phyloP scores from a whole-genome alignment of 2,329 filamentous ascomycete species.

The Thielaviopsis musarum region DNA sequence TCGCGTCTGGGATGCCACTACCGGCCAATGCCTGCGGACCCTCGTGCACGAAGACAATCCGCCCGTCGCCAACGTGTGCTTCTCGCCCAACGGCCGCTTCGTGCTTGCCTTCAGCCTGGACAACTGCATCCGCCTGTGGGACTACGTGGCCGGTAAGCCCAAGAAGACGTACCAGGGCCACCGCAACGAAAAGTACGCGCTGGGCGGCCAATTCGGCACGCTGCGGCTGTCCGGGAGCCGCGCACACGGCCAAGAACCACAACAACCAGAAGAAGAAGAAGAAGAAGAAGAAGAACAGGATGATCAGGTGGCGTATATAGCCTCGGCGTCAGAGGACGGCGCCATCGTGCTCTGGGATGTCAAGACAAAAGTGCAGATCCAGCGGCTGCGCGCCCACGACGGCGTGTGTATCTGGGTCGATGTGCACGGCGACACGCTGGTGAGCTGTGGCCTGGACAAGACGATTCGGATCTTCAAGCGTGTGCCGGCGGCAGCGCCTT shows the following conservation, averaged over 20 bases:
- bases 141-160: slow-evolving; percentile 79
- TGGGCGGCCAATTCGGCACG: slow-evolving; percentile 70
- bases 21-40: slow-evolving; percentile 86
- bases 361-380: slow-evolving; percentile 64
- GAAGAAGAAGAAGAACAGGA: not conserved
- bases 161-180: slow-evolving; percentile 98
- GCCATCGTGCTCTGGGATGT: slow-evolving; percentile 83
- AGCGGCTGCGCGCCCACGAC: slow-evolving; percentile 39
- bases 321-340: slow-evolving; percentile 76
- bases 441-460: slow-evolving; percentile 38
- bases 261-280: not conserved
- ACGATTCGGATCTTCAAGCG: slow-evolving; percentile 31
- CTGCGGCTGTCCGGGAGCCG: slow-evolving; percentile 12
- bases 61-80: slow-evolving; percentile 42
- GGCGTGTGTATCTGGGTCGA: slow-evolving; percentile 53
- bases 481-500: not conserved
- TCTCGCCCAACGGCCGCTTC: slow-evolving; percentile 85
- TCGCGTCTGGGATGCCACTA: slow-evolving; percentile 89
- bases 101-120: slow-evolving; percentile 87
- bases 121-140: slow-evolving; percentile 79
- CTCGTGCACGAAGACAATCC: slow-evolving; percentile 79
- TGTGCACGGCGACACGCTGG: slow-evolving; percentile 37
- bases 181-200: slow-evolving; percentile 63
- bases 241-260: not conserved
- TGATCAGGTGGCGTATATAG: slow-evolving; percentile 42